Percentiles rank a stretch among this genome's conserved stretches.
phyloP scores from a whole-genome alignment of 2,329 filamentous ascomycete genomes.

The Lachnellula suecica region DNA sequence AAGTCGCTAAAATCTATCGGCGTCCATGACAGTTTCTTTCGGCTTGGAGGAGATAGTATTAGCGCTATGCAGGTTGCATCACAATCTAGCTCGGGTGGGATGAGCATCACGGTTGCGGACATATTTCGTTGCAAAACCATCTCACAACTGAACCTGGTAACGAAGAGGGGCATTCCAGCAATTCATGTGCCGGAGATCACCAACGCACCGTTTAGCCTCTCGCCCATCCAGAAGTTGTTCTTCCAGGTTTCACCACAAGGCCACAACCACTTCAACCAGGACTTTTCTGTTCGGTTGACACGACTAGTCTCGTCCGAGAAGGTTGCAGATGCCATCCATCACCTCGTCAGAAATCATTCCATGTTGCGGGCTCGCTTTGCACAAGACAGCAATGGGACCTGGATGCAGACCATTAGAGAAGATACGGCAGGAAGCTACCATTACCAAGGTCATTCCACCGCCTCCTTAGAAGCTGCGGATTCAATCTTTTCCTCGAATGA shows the following conservation, averaged over 20 bases:
- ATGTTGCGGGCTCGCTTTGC: constrained; percentile 38
- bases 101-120: not conserved
- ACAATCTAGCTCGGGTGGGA: too few species aligned
- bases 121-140: constrained; percentile 3
- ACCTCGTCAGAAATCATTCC: constrained; percentile 34
- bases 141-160: too few species aligned
- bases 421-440: constrained; percentile 5
- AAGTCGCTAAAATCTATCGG: constrained; percentile 24
- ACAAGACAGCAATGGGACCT: constrained; percentile 14
- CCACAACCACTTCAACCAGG: constrained; percentile 21
- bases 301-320: not conserved
- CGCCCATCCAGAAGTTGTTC: constrained; percentile 14
- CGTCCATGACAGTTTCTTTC: constrained; percentile 28
- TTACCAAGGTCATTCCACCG: not conserved
- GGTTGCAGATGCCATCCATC: constrained; percentile 24
- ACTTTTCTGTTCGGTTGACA: constrained; percentile 8
- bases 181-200: too few species aligned
- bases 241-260: constrained; percentile 10
- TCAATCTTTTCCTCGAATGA: not conserved
- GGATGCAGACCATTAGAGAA: constrained; percentile 32
- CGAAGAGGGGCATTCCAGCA: too few species aligned
- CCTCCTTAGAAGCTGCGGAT: not conserved
- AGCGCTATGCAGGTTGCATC: too few species aligned
- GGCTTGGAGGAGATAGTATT: too few species aligned
- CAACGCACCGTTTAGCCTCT: too few species aligned